Base-by-base conservation (phyloP, 306 rosid species). In the Inga laurina region DNA sequence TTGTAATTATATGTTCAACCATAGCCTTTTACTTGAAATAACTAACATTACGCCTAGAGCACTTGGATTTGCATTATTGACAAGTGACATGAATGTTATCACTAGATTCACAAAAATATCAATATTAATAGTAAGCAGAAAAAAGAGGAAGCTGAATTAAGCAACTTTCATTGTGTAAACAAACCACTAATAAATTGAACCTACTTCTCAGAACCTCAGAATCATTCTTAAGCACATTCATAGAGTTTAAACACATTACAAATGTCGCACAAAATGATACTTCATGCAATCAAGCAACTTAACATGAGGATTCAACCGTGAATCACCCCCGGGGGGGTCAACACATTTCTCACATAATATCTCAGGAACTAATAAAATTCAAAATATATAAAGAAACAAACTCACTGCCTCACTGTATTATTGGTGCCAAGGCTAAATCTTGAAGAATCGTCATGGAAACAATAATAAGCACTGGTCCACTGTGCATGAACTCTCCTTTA, bases 361-460 rank as follows among this genome's bases (percentile, higher is more conserved):
- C 10, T 34, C 34, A 52, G 79, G 46, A 75, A 19, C 45, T 34
- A 73, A 75, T 51, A 54, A 54, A 37, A 34, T 21, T 35, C 8
- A 46, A 8, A 32, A 34, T 19, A 12, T 5, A 2, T 56, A 8
- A 22, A 49, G 8, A 49, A 56, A 48, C 70, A 8, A 32, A 78
- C 82, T 82, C 8, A 94, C 97, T 97, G 76, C 49, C 98, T 84
- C n/a, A 96, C 98, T 4, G 97, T 91, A 73, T 96, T 87, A 74
- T 96, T 97, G 24, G 91, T 90, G 46, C 94, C 39, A 21, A 77
- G 98, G 61, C 92, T 96, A 84, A 96, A 96, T 18, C 98, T 97
- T 0, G 99, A 97, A 16, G 97, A 90, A 77, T 94, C 98, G 8
- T 94, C 98, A 59, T 97, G 98, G 92, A 97, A 97, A 89, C 97